Conservation (phyloP, 2,329 filamentous ascomycete species). For the Pyrenochaeta sp. region DNA sequence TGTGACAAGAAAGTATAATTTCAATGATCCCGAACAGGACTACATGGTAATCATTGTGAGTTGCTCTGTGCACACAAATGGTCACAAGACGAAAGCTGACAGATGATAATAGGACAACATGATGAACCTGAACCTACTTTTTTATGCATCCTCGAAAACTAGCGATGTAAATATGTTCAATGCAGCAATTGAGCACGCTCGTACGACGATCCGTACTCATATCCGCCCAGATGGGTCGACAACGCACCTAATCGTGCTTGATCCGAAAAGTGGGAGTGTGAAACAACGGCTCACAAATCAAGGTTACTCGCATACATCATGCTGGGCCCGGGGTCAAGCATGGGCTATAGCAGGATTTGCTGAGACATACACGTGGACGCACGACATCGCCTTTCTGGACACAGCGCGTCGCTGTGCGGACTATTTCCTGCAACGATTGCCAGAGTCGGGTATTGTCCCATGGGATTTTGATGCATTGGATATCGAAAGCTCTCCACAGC, state of each 20-base stretch:
- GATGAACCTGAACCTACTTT: conserved; percentile 54
- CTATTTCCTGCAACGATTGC: conserved; percentile 51
- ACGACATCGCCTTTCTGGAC: conserved; percentile 45
- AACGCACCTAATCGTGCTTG: conserved; percentile 6
- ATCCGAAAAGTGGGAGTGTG: conserved; percentile 3
- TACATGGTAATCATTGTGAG: conserved; percentile 52
- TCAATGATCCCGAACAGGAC: conserved; percentile 41
- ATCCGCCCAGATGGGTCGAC: conserved; percentile 47
- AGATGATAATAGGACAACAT: conserved; percentile 4
- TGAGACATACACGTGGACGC: conserved; percentile 51
- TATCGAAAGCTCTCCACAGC: conserved; percentile 39
- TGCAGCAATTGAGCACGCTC: conserved; percentile 51
- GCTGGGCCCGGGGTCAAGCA: conserved; percentile 54
- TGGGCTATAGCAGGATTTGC: conserved; percentile 55
- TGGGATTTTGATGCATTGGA: conserved; percentile 55
- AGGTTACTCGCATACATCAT: conserved; percentile 47
- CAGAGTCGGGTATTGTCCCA: conserved; percentile 44
- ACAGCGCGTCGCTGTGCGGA: conserved; percentile 42
- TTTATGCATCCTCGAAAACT: conserved; percentile 49
- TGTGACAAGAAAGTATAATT: conserved; percentile 46
- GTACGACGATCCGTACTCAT: conserved; percentile 48
- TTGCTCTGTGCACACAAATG: background rate
- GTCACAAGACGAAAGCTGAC: background rate
- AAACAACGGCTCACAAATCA: conserved; percentile 53
- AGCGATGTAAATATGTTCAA: conserved; percentile 36